phyloP scores from a whole-genome alignment of 352 stramenopile species.

The Phytophthora lateralis region DNA sequence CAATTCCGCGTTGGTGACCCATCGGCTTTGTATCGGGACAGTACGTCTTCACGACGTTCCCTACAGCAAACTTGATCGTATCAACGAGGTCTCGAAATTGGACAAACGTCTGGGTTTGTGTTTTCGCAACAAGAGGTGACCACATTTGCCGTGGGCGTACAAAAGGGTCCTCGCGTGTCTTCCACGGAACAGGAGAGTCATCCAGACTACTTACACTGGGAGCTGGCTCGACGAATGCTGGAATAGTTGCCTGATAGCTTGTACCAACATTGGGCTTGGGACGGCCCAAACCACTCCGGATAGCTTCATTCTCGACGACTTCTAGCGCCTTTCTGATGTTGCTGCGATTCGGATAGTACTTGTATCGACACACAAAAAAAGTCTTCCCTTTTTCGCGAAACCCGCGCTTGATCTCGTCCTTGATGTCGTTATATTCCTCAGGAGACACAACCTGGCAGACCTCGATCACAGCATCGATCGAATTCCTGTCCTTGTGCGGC shows the following conservation, averaged over 20 bases:
- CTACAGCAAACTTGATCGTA: conserved; percentile 60
- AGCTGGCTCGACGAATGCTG: conserved; percentile 40
- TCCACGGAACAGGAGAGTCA: conserved; percentile 40
- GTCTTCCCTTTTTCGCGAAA: conserved; percentile 68
- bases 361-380: conserved; percentile 82
- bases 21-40: conserved; percentile 32
- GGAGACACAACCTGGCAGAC: conserved; percentile 78
- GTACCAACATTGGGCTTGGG: conserved; percentile 73
- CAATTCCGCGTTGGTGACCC: conserved; percentile 68
- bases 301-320: conserved; percentile 69
- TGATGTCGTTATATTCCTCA: conserved; percentile 76
- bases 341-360: conserved; percentile 77
- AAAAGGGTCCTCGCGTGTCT: conserved; percentile 22
- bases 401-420: conserved; percentile 70
- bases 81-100: conserved; percentile 66
- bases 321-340: conserved; percentile 72
- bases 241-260: conserved; percentile 60
- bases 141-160: conserved; percentile 60
- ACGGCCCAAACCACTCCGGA: conserved; percentile 65
- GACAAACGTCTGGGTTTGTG: conserved; percentile 50
- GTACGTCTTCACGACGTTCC: conserved; percentile 77
- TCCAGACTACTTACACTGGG: conserved; percentile 20
- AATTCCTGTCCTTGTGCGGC: conserved; percentile 85
- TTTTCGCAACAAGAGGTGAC: conserved; percentile 58
- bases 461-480: conserved; percentile 76